phyloP scores from a whole-genome alignment of 768 basidiomycete species.

The Dacryopinax primogenitus region DNA sequence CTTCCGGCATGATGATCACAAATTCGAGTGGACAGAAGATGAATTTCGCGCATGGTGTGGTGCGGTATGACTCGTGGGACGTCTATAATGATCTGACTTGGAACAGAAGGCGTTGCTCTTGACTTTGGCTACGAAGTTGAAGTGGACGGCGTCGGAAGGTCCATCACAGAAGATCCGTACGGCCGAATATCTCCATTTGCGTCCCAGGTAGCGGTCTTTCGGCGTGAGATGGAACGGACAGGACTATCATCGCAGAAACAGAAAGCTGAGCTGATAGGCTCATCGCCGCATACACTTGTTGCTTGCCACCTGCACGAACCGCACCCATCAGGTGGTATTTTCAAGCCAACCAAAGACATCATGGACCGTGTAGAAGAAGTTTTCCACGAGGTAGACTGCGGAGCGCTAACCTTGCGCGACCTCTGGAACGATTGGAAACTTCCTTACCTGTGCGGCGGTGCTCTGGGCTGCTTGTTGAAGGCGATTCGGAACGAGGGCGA shows the following conservation, averaged over 20 bases:
- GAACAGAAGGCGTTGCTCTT: constrained; percentile 30
- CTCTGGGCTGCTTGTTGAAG: constrained; percentile 42
- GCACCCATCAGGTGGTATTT: constrained; percentile 37
- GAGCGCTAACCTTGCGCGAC: constrained; percentile 34
- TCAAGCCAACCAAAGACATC: constrained; percentile 37
- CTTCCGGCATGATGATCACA: constrained; percentile 74
- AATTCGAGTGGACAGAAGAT: constrained; percentile 74
- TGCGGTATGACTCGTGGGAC: not conserved
- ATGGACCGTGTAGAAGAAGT: constrained; percentile 36
- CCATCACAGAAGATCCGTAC: constrained; percentile 54
- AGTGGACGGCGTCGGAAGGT: constrained; percentile 44
- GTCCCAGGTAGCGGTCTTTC: constrained; percentile 54
- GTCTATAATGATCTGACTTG: not conserved
- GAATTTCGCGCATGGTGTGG: constrained; percentile 60
- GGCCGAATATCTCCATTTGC: constrained; percentile 52
- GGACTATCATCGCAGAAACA: not conserved
- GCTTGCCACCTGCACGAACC: constrained; percentile 39
- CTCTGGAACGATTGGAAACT: constrained; percentile 39
- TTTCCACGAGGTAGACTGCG: constrained; percentile 44
- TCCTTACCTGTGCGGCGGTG: constrained; percentile 42
- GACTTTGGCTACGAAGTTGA: constrained; percentile 65
- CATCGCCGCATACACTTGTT: constrained; percentile 35
- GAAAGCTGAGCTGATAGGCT: not conserved
- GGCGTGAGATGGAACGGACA: constrained; percentile 11
- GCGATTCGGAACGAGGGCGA: constrained; percentile 31